Conservation (phyloP, 495 filamentous ascomycete genomes). For the Pseudotulostoma volvatum region DNA sequence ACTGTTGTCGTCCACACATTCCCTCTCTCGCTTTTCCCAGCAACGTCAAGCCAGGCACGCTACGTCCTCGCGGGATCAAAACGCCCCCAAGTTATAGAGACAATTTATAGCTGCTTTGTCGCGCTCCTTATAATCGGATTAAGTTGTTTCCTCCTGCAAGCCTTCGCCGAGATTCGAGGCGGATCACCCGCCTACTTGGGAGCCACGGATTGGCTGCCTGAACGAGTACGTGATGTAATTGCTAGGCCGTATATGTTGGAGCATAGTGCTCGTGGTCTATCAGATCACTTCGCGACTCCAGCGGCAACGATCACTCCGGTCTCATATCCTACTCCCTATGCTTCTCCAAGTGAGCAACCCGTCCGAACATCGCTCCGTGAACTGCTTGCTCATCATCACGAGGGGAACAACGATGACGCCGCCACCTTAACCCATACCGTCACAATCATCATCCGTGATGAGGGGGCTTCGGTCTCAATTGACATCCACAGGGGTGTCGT, state of each 20-base stretch:
- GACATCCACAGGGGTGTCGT: not conserved
- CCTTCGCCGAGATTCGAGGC: slow-evolving; percentile 50
- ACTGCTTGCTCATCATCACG: slow-evolving; percentile 5
- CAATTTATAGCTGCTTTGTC: slow-evolving; percentile 29
- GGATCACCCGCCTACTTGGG: slow-evolving; percentile 40
- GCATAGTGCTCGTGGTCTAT: not conserved
- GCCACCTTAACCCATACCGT: not conserved
- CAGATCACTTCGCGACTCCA: slow-evolving; percentile 2
- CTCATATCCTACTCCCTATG: not conserved
- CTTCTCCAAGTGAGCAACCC: not conserved
- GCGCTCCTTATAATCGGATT: slow-evolving; percentile 37
- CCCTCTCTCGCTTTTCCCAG: slow-evolving; percentile 42
- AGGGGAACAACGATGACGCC: not conserved
- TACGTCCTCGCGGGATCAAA: slow-evolving; percentile 51
- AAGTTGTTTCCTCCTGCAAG: slow-evolving; percentile 45
- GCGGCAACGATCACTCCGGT: not conserved
- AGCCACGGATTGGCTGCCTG: slow-evolving; percentile 28
- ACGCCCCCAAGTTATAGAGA: slow-evolving; percentile 30
- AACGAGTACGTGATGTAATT: slow-evolving; percentile 16
- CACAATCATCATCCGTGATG: not conserved
- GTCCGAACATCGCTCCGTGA: slow-evolving; percentile 5
- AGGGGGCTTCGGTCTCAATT: not conserved
- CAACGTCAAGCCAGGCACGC: slow-evolving; percentile 29
- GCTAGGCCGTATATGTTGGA: slow-evolving; percentile 17
- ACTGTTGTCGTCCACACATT: slow-evolving; percentile 78